Evolutionary conservation across 768 basidiomycete species (phyloP), one percentile per base, ranked within the genome.

Genomic region (Tylopilus plumbeoviolaceoides): DNA sequence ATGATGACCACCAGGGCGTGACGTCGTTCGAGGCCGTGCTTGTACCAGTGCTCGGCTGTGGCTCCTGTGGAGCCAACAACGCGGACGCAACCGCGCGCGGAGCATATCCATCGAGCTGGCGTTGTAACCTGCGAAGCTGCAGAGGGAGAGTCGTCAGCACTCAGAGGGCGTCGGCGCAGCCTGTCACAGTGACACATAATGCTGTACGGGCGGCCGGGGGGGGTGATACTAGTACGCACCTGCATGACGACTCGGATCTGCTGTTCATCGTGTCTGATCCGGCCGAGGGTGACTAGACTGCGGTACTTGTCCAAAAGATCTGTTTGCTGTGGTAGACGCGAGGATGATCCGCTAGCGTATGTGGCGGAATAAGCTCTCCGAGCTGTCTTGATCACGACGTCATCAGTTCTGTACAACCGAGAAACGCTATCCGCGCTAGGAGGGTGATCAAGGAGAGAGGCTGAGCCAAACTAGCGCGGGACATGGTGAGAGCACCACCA

Each of bases 261-360:
- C 46, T 80, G 78, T 41, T 76, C 75, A 54, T 84, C 78, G 62
- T 75, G 74, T 55, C 72, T 57, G 42, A 82, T 70, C 48, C 71
- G 62, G 1, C 81, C 80, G 15, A 74, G 67, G 0, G 75, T 70
- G 1, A 80, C 76, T 20, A 80, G 59, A 2, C 70, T 71, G 7
- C 74, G 71, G 35, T 14, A 33, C 12, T 15, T 38, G 7, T 44
- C 38, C 3, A 38, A 23, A 30, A 31, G 53, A 17, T 27, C 28
- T 30, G 35, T 38, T 28, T 25, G 36, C 36, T 36, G 36, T 36
- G 17, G 36, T 12, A n/a, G 17, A 36, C 36, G 2, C 17, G 15
- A 15, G 14, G 33, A 33, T 36, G 36, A 17, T 5, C 36, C 20
- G 31, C 25, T 5, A 31, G 51, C 30, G n/a, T 9, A 15, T 27